Evolutionary conservation across 768 basidiomycete species (phyloP), one percentile per base, ranked within the genome.

Genomic region (Leucocoprinus leucothites): DNA sequence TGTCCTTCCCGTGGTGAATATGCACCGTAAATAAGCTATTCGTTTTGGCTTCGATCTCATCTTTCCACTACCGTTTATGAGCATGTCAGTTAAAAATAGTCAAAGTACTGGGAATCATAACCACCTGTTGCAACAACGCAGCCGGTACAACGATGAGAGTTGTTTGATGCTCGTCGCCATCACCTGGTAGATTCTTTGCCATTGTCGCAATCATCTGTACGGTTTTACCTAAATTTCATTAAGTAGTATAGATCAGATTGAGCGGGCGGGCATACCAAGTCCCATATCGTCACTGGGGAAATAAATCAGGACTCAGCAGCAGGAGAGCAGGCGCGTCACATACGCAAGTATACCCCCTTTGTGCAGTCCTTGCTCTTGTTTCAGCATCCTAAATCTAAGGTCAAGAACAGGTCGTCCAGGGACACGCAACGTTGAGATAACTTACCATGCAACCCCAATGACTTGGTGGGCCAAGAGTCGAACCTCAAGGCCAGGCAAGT

Each of bases 171-270:
- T 74, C 67, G 16, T 81, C 79, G 25, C 80, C 71, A 0, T 65
- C 60, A 0, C 64, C 64, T 0, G 88, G 83, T 61, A 75, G 75
- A 61, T 91, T 89, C 63, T 76, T 76, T 18, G 78, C 81, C 82
- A 92, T 90, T 0, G 83, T 82, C 2, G 89, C 89, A 45, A 92
- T 89, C 82, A 87, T 86, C 64, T 89, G 87, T 1, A 89, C 82
- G 7, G 87, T 89, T 70, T 89, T 87, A 2, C 83, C 82, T 80
- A 47, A 19, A 9, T 24, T 7, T 44, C 19, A 34, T 21, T 38
- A 19, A 46, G 57, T 21, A 14, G 21, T 31, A 11, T 5, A 25
- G 8, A 26, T 47, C 63, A 34, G 16, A 24, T 18, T 4, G 24
- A 6, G 14, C 11, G 40, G 50, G 18, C 24, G 34, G 18, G 55